Evolutionary conservation across 164 flowering plant genomes (phyloP).

Genomic region (Stephania yunnanensis): DNA sequence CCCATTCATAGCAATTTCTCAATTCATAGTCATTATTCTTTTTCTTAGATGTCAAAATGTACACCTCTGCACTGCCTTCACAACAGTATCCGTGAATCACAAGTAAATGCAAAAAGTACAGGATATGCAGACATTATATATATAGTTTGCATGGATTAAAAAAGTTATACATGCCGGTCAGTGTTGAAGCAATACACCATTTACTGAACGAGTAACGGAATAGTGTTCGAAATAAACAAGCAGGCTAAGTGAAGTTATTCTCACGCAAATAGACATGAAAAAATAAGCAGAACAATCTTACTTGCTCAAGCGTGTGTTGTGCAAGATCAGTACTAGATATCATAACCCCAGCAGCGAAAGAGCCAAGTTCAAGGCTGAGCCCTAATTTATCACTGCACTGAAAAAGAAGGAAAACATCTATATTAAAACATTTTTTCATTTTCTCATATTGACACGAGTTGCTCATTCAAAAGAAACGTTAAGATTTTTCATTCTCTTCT

Average conservation of each 20-base stretch:
- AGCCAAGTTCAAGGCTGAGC: constrained; percentile 89
- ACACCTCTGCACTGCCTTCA: too few species aligned
- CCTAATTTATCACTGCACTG: constrained; percentile 99
- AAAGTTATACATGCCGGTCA: not conserved
- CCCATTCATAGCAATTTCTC: too few species aligned
- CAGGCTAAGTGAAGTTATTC: not conserved
- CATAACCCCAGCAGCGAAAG: constrained; percentile 99
- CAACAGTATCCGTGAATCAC: not conserved
- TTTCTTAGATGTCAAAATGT: too few species aligned
- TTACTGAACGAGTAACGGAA: too few species aligned
- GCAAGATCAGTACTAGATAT: constrained; percentile 94
- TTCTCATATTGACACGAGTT: not conserved
- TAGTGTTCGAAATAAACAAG: too few species aligned
- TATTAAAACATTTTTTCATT: constrained; percentile 1
- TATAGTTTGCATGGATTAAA: not conserved
- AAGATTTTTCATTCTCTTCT: too few species aligned
- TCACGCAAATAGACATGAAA: not conserved
- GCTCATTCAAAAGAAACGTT: too few species aligned
- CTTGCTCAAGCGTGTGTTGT: constrained; percentile 95
- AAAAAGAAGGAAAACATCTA: constrained; percentile 18
- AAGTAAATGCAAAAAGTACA: not conserved
- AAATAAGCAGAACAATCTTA: constrained; percentile 21
- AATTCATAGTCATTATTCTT: too few species aligned
- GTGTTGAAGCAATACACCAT: too few species aligned
- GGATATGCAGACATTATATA: not conserved